Conservation (phyloP, 805 yeast species). For the Nakazawaea ishiwadae region DNA sequence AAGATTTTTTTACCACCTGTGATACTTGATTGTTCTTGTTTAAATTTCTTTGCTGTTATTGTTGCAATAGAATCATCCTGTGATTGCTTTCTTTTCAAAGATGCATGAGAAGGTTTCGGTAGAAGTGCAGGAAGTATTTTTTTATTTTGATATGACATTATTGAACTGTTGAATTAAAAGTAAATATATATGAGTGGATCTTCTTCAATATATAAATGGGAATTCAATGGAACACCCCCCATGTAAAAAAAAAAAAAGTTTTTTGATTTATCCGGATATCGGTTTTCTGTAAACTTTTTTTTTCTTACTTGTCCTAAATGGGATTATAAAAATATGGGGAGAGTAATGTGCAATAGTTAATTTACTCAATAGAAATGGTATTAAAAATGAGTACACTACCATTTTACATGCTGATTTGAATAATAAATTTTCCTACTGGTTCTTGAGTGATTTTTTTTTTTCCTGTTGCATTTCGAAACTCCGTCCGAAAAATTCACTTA, state of each 20-base stretch:
- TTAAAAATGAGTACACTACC: too few species aligned
- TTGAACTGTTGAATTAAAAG: too few species aligned
- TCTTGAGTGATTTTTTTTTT: slow-evolving; percentile 2
- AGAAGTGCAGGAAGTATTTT: neutral
- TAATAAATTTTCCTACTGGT: slow-evolving; percentile 8
- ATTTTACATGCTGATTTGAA: slow-evolving; percentile 5
- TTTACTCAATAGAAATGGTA: slow-evolving; percentile 4
- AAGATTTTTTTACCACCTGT: slow-evolving; percentile 6
- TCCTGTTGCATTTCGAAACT: neutral
- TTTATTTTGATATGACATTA: neutral
- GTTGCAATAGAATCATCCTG: neutral
- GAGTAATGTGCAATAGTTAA: neutral
- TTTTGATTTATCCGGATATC: slow-evolving; percentile 11
- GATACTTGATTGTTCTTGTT: neutral
- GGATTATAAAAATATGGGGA: slow-evolving; percentile 8
- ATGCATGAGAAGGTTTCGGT: slow-evolving; percentile 5
- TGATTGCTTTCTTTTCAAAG: neutral
- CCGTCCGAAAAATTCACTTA: neutral
- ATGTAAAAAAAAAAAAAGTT: too few species aligned
- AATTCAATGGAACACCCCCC: too few species aligned
- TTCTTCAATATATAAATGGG: too few species aligned
- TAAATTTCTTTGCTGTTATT: too few species aligned
- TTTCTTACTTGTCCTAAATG: too few species aligned
- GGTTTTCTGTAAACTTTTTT: too few species aligned
- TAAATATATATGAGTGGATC: too few species aligned